Percentiles rank a stretch among this genome's conserved stretches.
phyloP scores from a whole-genome alignment of 2,329 filamentous ascomycete species.

The Colletotrichum brevisporum region DNA sequence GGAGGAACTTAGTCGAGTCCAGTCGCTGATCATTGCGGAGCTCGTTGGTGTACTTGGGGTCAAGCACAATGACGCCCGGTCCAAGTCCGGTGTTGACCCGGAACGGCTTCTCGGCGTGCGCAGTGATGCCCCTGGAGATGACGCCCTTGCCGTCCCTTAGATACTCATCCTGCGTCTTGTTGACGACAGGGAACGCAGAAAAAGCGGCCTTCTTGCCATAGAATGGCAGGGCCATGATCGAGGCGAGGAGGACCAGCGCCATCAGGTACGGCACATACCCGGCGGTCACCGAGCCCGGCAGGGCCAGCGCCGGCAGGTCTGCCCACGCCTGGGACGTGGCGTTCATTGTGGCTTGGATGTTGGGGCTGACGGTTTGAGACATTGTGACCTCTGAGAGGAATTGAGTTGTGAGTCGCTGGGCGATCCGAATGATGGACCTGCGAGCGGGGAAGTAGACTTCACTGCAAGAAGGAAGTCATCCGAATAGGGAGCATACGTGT shows the following conservation, averaged over 20 bases:
- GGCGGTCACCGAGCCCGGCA: conserved; percentile 1
- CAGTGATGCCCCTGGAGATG: conserved; percentile 8
- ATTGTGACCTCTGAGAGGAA: background rate
- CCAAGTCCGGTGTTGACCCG: conserved; percentile 30
- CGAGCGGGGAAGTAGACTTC: too few relatives aligned
- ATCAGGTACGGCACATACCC: conserved; percentile 14
- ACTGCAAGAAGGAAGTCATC: too few relatives aligned
- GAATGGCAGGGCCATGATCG: conserved; percentile 4
- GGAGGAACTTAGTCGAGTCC: conserved; percentile 25
- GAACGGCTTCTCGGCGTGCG: conserved; percentile 17
- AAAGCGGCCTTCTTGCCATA: conserved; percentile 13
- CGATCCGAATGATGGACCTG: background rate
- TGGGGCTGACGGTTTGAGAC: conserved; percentile 3
- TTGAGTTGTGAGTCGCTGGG: background rate
- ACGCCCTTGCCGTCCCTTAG: conserved; percentile 9
- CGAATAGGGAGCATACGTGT: too few relatives aligned
- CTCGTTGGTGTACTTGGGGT: conserved; percentile 1
- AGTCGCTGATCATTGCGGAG: conserved; percentile 27
- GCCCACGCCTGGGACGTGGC: conserved; percentile 22
- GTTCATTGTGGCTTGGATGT: conserved; percentile 16
- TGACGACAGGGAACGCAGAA: conserved; percentile 22
- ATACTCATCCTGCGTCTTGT: conserved; percentile 28
- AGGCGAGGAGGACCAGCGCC: conserved; percentile 9
- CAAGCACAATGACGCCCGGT: conserved; percentile 19
- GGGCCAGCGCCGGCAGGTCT: conserved; percentile 1